A percentile compares a stretch with the other conserved stretches of the same genome.
These are phyloP conservation scores for Boletus huronensis DNA, from an alignment of 768 basidiomycete genomes.

Conservation along the genomic window DNA sequence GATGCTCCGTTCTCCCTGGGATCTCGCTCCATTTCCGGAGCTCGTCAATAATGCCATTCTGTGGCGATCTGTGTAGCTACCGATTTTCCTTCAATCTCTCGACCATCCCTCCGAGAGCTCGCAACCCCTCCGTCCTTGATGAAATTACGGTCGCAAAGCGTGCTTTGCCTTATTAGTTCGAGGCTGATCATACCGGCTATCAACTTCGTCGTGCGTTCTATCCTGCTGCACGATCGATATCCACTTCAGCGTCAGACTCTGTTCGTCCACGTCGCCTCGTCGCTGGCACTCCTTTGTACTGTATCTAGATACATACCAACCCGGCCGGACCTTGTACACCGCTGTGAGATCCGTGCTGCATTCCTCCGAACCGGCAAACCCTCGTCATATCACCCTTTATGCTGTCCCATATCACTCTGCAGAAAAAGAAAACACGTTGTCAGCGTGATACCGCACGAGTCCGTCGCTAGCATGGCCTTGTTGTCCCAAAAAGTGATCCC, in stretches of 20 bases:
- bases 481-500: constrained; percentile 12
- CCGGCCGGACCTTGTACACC: constrained; percentile 10
- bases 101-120: background rate
- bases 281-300: too few relatives aligned
- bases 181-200: constrained; percentile 18
- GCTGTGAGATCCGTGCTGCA: constrained; percentile 16
- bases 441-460: constrained; percentile 3
- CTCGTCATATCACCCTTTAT: background rate
- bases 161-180: constrained; percentile 9
- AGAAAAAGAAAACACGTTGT: constrained; percentile 3
- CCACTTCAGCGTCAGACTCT: background rate
- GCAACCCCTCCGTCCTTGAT: constrained; percentile 1
- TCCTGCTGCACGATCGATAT: background rate
- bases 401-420: too few relatives aligned
- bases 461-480: constrained; percentile 16
- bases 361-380: background rate
- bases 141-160: background rate
- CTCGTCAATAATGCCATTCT: constrained; percentile 20
- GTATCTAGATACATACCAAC: constrained; percentile 2
- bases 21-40: constrained; percentile 26
- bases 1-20: constrained; percentile 18
- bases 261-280: too few relatives aligned
- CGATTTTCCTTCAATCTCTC: constrained; percentile 5
- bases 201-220: background rate
- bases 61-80: constrained; percentile 17